Conservation (phyloP, 495 filamentous ascomycete genomes). For the Aspergillus steynii region DNA sequence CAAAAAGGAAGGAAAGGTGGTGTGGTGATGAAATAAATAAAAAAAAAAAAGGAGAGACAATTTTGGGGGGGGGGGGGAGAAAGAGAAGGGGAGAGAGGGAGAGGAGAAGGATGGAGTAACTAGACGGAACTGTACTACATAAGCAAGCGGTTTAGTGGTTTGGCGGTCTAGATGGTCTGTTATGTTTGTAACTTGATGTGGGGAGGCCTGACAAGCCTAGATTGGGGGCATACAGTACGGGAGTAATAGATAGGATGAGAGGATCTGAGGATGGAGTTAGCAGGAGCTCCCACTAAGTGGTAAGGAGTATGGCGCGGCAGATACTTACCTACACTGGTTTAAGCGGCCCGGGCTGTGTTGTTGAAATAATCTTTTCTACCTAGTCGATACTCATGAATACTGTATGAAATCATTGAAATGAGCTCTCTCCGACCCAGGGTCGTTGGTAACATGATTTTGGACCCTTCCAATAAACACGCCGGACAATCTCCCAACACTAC, state of each 20-base stretch:
- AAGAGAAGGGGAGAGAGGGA: slow-evolving; percentile 9
- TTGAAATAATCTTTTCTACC: too few relatives aligned
- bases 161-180: slow-evolving; percentile 26
- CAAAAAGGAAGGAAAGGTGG: slow-evolving; percentile 1
- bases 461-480: too few relatives aligned
- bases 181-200: slow-evolving; percentile 9
- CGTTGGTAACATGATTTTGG: too few relatives aligned
- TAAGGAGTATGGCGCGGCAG: background rate
- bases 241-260: background rate
- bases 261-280: background rate
- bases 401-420: too few relatives aligned
- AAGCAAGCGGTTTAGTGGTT: background rate
- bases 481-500: too few relatives aligned
- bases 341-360: background rate
- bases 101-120: slow-evolving; percentile 4
- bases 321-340: background rate
- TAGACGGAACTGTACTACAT: slow-evolving; percentile 3
- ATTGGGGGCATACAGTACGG: background rate
- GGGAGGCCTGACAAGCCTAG: slow-evolving; percentile 7
- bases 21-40: background rate
- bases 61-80: background rate
- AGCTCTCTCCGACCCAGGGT: too few relatives aligned
- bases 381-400: too few relatives aligned
- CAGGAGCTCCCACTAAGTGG: background rate
- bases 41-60: slow-evolving; percentile 4